Percentiles rank a stretch among this genome's conserved stretches.
These are phyloP conservation scores for Lecanicillium sp. DNA, from an alignment of 2,329 filamentous ascomycete species.

Conservation along the genomic window DNA sequence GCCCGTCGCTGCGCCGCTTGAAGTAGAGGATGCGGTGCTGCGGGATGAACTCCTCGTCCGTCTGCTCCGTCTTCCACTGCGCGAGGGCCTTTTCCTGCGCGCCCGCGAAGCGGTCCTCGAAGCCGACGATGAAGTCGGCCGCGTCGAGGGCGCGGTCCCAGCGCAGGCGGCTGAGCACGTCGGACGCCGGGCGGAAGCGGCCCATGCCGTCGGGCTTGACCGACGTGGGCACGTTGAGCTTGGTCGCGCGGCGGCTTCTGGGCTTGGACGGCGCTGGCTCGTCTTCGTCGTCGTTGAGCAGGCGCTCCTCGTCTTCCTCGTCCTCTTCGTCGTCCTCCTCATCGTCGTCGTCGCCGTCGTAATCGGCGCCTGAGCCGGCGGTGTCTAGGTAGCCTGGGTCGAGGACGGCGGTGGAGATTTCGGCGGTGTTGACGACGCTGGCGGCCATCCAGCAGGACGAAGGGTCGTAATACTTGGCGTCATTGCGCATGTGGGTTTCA, in stretches of 20 bases:
- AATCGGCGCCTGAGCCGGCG: slow-evolving; percentile 31
- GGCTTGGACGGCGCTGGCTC: slow-evolving; percentile 16
- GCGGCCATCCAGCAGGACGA: slow-evolving; percentile 44
- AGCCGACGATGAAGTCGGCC: slow-evolving; percentile 51
- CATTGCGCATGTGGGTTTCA: slow-evolving; percentile 39
- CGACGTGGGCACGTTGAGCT: slow-evolving; percentile 14
- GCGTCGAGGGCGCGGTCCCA: slow-evolving; percentile 52
- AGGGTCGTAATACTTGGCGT: slow-evolving; percentile 43
- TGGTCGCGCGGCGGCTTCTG: slow-evolving; percentile 9
- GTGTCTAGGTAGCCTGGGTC: slow-evolving; percentile 46
- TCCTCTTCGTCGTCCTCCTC: slow-evolving; percentile 16
- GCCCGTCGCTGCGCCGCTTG: slow-evolving; percentile 44
- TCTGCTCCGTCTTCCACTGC: slow-evolving; percentile 55
- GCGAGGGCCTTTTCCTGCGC: slow-evolving; percentile 47
- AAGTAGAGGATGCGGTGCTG: slow-evolving; percentile 60
- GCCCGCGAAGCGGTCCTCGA: slow-evolving; percentile 54
- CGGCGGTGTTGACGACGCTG: slow-evolving; percentile 30
- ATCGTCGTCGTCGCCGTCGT: slow-evolving; percentile 36
- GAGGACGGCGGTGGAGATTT: slow-evolving; percentile 37
- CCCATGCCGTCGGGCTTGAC: slow-evolving; percentile 27
- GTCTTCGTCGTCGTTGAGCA: not conserved
- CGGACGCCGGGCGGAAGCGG: slow-evolving; percentile 51
- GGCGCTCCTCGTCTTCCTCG: slow-evolving; percentile 1
- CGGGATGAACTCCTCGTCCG: slow-evolving; percentile 61
- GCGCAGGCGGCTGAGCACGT: slow-evolving; percentile 53